Evolutionary conservation across 1,139 yeast species (phyloP).

Genomic region (Keqinozyma sinolaborantium): DNA sequence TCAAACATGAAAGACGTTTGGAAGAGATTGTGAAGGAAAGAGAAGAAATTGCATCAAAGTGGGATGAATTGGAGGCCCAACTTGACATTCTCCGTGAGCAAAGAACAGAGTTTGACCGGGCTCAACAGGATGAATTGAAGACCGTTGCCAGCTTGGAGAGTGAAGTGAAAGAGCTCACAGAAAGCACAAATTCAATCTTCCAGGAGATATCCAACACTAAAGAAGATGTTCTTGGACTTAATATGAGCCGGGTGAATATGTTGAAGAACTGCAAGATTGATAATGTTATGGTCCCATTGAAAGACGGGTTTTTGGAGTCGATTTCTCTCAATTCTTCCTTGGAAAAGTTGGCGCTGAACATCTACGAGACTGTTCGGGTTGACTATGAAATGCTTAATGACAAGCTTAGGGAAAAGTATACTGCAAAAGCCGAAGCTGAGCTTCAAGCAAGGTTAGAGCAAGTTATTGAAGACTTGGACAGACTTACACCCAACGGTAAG

Average conservation of each 20-base stretch:
- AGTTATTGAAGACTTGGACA: constrained; percentile 47
- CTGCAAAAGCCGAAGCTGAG: constrained; percentile 43
- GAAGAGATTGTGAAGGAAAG: constrained; percentile 25
- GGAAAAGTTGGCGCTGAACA: constrained; percentile 35
- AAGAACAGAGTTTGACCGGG: constrained; percentile 19
- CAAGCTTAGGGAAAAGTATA: constrained; percentile 37
- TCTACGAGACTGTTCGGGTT: constrained; percentile 45
- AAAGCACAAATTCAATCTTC: constrained; percentile 22
- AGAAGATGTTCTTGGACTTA: constrained; percentile 53
- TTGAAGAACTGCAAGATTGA: constrained; percentile 77
- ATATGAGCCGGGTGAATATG: constrained; percentile 56
- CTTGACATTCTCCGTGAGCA: constrained; percentile 43
- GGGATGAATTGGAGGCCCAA: constrained; percentile 50
- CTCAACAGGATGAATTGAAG: constrained; percentile 24
- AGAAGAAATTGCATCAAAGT: constrained; percentile 27
- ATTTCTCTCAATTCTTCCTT: constrained; percentile 43
- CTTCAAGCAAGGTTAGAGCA: constrained; percentile 34
- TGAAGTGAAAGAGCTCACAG: constrained; percentile 30
- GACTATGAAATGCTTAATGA: constrained; percentile 54
- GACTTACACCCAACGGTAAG: constrained; percentile 73
- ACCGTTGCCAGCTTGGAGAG: constrained; percentile 24
- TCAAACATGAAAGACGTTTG: constrained; percentile 29
- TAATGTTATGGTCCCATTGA: constrained; percentile 61
- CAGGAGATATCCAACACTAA: constrained; percentile 39
- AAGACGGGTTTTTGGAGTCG: constrained; percentile 52